Evolutionary conservation across 345 rosid genomes (phyloP).

Genomic region (Arabis alpina): DNA sequence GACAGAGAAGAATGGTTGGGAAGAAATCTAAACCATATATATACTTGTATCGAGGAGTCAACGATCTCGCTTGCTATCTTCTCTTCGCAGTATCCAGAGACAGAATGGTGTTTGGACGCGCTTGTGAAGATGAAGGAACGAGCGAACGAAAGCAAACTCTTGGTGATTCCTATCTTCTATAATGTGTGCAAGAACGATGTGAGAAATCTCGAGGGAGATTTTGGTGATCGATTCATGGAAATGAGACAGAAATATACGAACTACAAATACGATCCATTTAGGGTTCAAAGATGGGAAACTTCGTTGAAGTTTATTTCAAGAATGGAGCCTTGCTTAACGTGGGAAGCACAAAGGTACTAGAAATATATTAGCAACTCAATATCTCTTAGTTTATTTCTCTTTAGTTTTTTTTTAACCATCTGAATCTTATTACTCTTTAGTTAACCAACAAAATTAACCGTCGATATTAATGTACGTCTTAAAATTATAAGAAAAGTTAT

Average conservation of each 20-base stretch:
- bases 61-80: conserved; percentile 29
- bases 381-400: too few relatives aligned
- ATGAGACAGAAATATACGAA: conserved; percentile 1
- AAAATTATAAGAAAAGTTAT: too few relatives aligned
- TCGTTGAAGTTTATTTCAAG: conserved; percentile 19
- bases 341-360: conserved; percentile 31
- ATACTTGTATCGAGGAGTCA: conserved; percentile 28
- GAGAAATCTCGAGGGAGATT: conserved; percentile 28
- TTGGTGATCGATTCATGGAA: conserved; percentile 28
- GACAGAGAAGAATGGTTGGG: conserved; percentile 28
- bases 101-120: conserved; percentile 37
- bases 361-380: neutral
- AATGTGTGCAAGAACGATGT: conserved; percentile 28
- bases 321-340: conserved; percentile 27
- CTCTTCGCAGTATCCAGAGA: conserved; percentile 17
- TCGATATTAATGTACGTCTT: too few relatives aligned
- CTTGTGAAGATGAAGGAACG: conserved; percentile 34
- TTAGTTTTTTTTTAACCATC: too few relatives aligned
- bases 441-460: too few relatives aligned
- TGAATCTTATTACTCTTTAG: too few relatives aligned
- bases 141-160: conserved; percentile 10
- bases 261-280: conserved; percentile 38
- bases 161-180: conserved; percentile 37
- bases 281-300: conserved; percentile 37
- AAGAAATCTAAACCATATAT: conserved; percentile 18